A percentile compares a stretch with the other conserved stretches of the same genome.
These are phyloP conservation scores for Medicago arabica DNA, from an alignment of 306 rosid species.

Conservation along the genomic window DNA sequence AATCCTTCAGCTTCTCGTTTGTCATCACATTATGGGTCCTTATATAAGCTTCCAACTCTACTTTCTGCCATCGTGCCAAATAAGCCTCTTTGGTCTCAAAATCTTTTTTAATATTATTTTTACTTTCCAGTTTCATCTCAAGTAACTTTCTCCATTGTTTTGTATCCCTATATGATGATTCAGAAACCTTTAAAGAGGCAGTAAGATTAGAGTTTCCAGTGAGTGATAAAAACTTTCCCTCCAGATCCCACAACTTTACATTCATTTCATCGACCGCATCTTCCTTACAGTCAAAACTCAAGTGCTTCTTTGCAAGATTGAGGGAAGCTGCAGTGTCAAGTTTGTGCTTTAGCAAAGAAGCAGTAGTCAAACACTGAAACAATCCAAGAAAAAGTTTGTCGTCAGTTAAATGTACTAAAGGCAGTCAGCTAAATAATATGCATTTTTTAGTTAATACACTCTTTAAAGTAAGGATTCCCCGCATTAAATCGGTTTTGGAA, in stretches of 20 bases:
- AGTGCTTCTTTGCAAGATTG: conserved; percentile 63
- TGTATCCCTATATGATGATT: conserved; percentile 39
- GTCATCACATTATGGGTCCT: conserved; percentile 38
- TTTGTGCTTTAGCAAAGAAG: conserved; percentile 50
- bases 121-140: conserved; percentile 49
- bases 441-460: neutral
- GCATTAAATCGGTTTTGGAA: too few relatives aligned
- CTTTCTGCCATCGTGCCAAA: conserved; percentile 44
- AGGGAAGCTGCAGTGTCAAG: conserved; percentile 67
- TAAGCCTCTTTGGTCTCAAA: conserved; percentile 45
- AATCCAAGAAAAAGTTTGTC: neutral
- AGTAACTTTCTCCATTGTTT: conserved; percentile 54
- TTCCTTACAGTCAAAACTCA: conserved; percentile 68
- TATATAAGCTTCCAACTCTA: conserved; percentile 49
- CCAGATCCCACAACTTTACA: conserved; percentile 63
- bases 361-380: neutral
- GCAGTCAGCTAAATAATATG: too few relatives aligned
- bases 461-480: too few relatives aligned
- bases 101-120: conserved; percentile 13
- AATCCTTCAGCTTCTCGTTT: conserved; percentile 47
- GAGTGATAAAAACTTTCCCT: conserved; percentile 50
- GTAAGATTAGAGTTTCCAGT: conserved; percentile 36
- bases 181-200: conserved; percentile 44
- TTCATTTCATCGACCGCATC: conserved; percentile 56
- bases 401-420: neutral